Evolutionary conservation across 805 yeast species (phyloP).

Genomic region (Myxozyma neglecta): DNA sequence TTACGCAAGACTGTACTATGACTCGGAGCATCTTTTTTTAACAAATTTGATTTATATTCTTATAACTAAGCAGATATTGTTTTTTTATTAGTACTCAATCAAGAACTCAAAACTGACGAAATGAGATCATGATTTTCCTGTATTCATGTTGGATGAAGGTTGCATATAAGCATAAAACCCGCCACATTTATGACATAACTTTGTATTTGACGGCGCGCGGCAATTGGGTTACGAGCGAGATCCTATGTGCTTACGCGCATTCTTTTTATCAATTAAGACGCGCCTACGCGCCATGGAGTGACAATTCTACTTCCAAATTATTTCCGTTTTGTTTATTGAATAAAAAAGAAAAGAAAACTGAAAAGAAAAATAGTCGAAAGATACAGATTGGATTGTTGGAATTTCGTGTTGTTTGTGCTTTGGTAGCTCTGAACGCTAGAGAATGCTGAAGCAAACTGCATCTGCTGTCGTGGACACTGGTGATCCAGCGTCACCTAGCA

Average conservation of each 20-base stretch:
- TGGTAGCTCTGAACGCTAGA: neutral
- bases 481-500: constrained; percentile 11
- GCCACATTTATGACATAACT: neutral
- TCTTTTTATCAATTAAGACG: neutral
- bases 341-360: neutral
- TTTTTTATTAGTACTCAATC: neutral
- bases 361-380: neutral
- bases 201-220: neutral
- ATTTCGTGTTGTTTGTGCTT: neutral
- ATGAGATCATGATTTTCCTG: neutral
- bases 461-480: constrained; percentile 10
- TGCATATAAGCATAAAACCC: neutral
- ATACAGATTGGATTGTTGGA: neutral
- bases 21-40: neutral
- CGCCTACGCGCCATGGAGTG: neutral
- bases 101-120: neutral
- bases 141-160: neutral
- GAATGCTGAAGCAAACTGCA: constrained; percentile 15
- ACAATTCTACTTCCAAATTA: neutral
- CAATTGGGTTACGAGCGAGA: neutral
- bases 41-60: neutral
- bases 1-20: too few species aligned
- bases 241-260: neutral
- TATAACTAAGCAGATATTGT: neutral
- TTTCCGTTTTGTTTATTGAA: neutral